phyloP scores from a whole-genome alignment of 176 grass and related monocot genomes.

The Hsuehochloa calcarea region DNA sequence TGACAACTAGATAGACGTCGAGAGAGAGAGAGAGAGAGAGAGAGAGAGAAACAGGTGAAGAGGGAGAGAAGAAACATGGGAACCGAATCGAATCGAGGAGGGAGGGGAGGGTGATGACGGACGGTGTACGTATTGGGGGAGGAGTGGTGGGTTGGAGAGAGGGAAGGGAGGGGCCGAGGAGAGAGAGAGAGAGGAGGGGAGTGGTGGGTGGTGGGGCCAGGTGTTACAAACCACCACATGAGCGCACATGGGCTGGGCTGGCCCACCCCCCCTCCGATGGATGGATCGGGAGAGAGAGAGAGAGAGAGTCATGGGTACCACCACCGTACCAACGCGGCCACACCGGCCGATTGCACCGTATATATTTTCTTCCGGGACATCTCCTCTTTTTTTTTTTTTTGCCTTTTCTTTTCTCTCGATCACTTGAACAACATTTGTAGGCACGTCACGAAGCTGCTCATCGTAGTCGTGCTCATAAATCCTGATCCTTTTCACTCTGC shows the following conservation, averaged over 20 bases:
- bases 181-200: conserved; percentile 8
- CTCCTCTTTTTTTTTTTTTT: not conserved
- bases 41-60: not conserved
- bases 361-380: not conserved
- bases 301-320: not conserved
- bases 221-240: conserved; percentile 68
- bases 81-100: not conserved
- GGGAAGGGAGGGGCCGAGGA: not conserved
- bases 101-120: not conserved
- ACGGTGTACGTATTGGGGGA: not conserved
- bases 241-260: conserved; percentile 56
- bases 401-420: not conserved
- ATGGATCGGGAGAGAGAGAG: not conserved
- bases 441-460: not conserved
- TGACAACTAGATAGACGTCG: conserved; percentile 17
- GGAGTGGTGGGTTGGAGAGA: not conserved
- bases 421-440: not conserved
- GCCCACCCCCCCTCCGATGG: conserved; percentile 33
- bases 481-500: not conserved
- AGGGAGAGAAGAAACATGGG: not conserved
- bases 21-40: not conserved
- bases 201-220: conserved; percentile 56
- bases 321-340: too few species aligned
- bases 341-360: not conserved
- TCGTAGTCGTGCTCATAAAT: not conserved